A percentile compares a stretch with the other conserved stretches of the same genome.
Evolutionary conservation across 208 protist genomes (phyloP).

Genomic region (Wallacemonas sp.): DNA sequence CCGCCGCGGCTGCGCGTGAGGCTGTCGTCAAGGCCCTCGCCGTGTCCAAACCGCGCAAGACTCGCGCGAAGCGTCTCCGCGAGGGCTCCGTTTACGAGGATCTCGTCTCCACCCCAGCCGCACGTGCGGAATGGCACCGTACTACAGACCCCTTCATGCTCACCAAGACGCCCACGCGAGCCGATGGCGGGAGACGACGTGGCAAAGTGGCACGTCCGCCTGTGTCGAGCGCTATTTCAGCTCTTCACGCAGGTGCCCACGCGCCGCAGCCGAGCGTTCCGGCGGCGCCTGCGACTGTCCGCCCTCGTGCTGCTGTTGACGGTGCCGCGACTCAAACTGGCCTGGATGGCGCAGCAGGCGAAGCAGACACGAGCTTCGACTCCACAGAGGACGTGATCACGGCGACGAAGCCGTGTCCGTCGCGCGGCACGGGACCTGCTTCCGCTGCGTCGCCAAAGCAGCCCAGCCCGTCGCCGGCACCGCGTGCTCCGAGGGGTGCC

Average conservation of each 20-base stretch:
- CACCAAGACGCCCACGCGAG: constrained; percentile 4
- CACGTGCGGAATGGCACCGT: no score
- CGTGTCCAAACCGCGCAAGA: constrained; percentile 15
- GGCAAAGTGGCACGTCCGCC: no score
- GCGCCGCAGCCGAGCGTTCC: no score
- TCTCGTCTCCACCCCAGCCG: no score
- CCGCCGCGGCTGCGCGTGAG: constrained; percentile 10
- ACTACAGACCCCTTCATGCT: no score
- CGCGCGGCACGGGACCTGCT: background rate
- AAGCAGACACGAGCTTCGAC: background rate
- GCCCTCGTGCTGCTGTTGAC: background rate
- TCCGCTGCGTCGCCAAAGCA: background rate
- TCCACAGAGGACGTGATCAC: constrained; percentile 10
- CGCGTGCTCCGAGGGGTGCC: background rate
- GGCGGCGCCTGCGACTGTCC: background rate
- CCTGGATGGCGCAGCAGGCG: background rate
- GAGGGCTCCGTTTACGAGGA: no score
- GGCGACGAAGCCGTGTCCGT: background rate
- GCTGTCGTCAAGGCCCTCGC: no score
- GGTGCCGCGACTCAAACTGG: background rate
- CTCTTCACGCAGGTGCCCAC: no score
- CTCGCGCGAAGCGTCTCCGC: background rate
- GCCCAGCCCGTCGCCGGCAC: constrained; percentile 2
- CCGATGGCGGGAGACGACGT: no score
- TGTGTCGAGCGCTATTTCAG: no score